These are phyloP conservation scores for Ceratocystis destructans DNA, from an alignment of 2,329 filamentous ascomycete genomes.

Conservation along the genomic window DNA sequence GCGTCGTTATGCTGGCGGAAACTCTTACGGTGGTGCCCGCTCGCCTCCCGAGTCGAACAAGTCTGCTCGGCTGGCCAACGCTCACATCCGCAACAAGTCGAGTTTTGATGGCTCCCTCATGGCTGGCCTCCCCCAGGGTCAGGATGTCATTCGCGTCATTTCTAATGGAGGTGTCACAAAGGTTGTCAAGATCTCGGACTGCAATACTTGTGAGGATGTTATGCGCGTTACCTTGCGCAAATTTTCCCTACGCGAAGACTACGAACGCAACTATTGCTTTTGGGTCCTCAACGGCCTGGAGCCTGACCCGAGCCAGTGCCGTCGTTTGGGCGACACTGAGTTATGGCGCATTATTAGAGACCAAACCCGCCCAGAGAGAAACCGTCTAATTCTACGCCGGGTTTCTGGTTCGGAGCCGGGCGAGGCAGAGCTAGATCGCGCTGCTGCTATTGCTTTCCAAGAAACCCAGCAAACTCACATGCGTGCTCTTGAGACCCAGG, in stretches of 20 bases:
- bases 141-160: conserved; percentile 84
- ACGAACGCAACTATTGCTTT: conserved; percentile 93
- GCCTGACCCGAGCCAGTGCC: conserved; percentile 65
- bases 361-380: conserved; percentile 68
- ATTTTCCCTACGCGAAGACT: conserved; percentile 74
- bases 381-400: conserved; percentile 77
- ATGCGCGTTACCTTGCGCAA: conserved; percentile 82
- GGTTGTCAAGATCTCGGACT: conserved; percentile 83
- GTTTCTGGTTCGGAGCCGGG: conserved; percentile 88
- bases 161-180: conserved; percentile 84
- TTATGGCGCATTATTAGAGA: conserved; percentile 86
- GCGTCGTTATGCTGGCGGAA: conserved; percentile 35
- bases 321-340: conserved; percentile 73
- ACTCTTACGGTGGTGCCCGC: conserved; percentile 37
- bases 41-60: conserved; percentile 43
- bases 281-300: conserved; percentile 81
- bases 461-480: conserved; percentile 64
- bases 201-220: conserved; percentile 82
- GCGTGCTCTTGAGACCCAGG: conserved; percentile 47
- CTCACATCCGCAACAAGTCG: conserved; percentile 65
- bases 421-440: conserved; percentile 69
- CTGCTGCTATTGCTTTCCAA: conserved; percentile 77
- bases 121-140: conserved; percentile 70
- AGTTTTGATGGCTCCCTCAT: conserved; percentile 79
- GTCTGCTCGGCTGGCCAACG: conserved; percentile 21